These are phyloP conservation scores for Xerocomus brunneocitrinus DNA, from an alignment of 768 basidiomycete genomes.

Conservation along the genomic window DNA sequence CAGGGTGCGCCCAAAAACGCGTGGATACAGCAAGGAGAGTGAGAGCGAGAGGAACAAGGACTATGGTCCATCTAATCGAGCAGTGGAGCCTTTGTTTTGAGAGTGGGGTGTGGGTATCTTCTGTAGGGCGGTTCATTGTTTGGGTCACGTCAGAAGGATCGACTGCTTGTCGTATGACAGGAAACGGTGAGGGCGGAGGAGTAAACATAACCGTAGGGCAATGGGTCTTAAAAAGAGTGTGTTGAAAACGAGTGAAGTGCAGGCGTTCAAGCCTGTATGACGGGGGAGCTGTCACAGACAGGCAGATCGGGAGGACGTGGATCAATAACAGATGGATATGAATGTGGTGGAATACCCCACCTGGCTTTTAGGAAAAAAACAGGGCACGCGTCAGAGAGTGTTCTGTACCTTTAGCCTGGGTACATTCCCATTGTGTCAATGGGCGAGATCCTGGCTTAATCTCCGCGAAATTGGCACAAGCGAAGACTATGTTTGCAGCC, in stretches of 20 bases:
- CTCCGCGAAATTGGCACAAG: slow-evolving; percentile 23
- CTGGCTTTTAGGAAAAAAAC: slow-evolving; percentile 8
- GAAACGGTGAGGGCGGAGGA: slow-evolving; percentile 40
- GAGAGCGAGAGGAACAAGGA: slow-evolving; percentile 54
- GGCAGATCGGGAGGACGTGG: slow-evolving; percentile 1
- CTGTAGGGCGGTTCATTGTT: neutral
- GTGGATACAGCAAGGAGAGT: slow-evolving; percentile 50
- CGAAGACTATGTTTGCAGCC: slow-evolving; percentile 2
- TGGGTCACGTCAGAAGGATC: slow-evolving; percentile 4
- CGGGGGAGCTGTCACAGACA: neutral
- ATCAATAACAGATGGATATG: slow-evolving; percentile 4
- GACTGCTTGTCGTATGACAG: slow-evolving; percentile 12
- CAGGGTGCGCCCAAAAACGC: slow-evolving; percentile 47
- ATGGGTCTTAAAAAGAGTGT: slow-evolving; percentile 22
- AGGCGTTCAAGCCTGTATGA: slow-evolving; percentile 10
- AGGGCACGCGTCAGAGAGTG: slow-evolving; percentile 1
- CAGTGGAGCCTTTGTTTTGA: slow-evolving; percentile 39
- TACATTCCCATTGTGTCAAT: slow-evolving; percentile 8
- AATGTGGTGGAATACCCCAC: slow-evolving; percentile 2
- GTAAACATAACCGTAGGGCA: slow-evolving; percentile 34
- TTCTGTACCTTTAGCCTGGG: neutral
- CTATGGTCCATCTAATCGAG: slow-evolving; percentile 42
- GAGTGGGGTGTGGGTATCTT: neutral
- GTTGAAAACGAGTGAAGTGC: slow-evolving; percentile 18
- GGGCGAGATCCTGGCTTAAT: slow-evolving; percentile 9